Evolutionary conservation across 345 rosid genomes (phyloP), one percentile per base, ranked within the genome.

Genomic region (Clarkia xantiana): DNA sequence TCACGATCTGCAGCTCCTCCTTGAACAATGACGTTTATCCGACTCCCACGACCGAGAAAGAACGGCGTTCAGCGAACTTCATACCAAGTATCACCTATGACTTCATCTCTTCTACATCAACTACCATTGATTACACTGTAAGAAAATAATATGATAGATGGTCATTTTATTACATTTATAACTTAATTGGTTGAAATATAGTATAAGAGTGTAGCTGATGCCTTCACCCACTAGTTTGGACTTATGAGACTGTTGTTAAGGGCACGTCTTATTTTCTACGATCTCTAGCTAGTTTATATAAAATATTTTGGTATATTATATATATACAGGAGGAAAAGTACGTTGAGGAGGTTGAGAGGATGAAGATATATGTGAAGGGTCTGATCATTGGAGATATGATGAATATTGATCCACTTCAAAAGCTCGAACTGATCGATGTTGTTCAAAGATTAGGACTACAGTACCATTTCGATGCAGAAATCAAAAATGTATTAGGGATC

Each of bases 391-490:
- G 22, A 19, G 11, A n/a, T 18, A 13, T 9, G 11, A 45, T 14
- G 10, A 10, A 42, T 14, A 7, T 42, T 38, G 22, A 55, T 16
- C 44, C 51, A 36, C 16, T 60, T 40, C 47, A 3, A 9, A 53
- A 44, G 52, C 57, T 63, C 18, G 58, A 63, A 44, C 9, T 57
- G 11, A 52, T 63, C 12, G 62, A 63, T 42, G 57, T 43, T 3
- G 44, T 63, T 16, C 58, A 63, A 18, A 17, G 67, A 44, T 62
- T 57, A 14, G 64, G 69, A 15, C 36, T 59, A 59, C 42, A 42
- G 14, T 58, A 49, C 47, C 56, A 53, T 36, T 64, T 64, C 16
- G 55, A 58, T 8, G 34, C 4, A 10, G 64, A 64, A 34, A 64
- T 54, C 14, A 59, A 54, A 8, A 18, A 20, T 12, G 64, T 51